Evolutionary conservation across 805 yeast species (phyloP), one percentile per base, ranked within the genome.

Genomic region (Peterozyma toletana): DNA sequence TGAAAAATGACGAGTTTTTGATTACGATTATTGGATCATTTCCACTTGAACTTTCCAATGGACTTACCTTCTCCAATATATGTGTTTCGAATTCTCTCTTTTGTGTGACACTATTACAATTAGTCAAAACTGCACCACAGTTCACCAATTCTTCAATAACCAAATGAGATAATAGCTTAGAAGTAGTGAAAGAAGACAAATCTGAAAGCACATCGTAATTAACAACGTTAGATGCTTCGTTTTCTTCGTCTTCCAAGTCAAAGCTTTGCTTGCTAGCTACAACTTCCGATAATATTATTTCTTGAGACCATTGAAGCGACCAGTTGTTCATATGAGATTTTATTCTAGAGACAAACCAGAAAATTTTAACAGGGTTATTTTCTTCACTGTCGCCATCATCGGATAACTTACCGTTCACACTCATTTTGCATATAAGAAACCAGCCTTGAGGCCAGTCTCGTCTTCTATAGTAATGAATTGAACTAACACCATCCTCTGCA

Each of bases 401-500:
- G 58, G 43, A 29, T 9, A 40, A 36, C 5, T 40, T 39, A 18
- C 16, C 11, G n/a, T 44, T 42, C 3, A 44, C 41, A 31, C 37
- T 27, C 10, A 48, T 60, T 27, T 70, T 62, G 38, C 64, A 66
- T 3, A 73, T 63, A 37, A 77, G 53, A 52, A 76, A 73, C 82
- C 82, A 77, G 37, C 74, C 71, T 10, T 71, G 57, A 0, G 81
- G 81, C 82, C 82, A 77, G 46, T 70, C 73, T 43, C 66, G 68
- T 21, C 77, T 58, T 29, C 79, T 57, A 52, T 68, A 77, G 48
- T 71, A 71, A 17, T 48, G 50, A 11, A 62, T 40, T 6, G 53
- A 48, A 21, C 27, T 21, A 7, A 21, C 27, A 21, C 27, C 27
- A 21, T 21, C 27, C 7, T 21, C 27, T 5, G 27, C 7, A 21